These are phyloP conservation scores for Ophiognomonia clavigignenti-juglandacearum DNA, from an alignment of 2,329 filamentous ascomycete species.

Conservation along the genomic window DNA sequence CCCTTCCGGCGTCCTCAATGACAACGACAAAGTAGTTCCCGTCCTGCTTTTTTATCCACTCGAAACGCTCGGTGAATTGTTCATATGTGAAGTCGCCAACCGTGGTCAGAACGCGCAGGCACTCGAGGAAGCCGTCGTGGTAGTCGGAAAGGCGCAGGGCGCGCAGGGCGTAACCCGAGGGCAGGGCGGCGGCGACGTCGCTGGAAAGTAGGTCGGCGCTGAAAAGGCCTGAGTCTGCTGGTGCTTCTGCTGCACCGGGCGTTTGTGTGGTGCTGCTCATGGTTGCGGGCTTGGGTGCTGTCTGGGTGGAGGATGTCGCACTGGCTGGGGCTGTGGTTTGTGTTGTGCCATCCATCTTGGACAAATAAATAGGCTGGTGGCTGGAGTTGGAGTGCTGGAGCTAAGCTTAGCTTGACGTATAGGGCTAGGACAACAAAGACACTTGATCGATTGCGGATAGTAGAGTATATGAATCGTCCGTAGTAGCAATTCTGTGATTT, in stretches of 20 bases:
- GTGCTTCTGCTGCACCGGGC: conserved; percentile 22
- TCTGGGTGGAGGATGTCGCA: conserved; percentile 8
- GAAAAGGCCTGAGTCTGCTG: conserved; percentile 63
- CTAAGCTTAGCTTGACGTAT: not conserved
- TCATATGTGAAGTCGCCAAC: conserved; percentile 80
- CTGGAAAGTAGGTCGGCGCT: conserved; percentile 71
- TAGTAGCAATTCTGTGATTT: too few species aligned
- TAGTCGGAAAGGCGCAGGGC: conserved; percentile 77
- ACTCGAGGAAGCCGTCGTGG: conserved; percentile 79
- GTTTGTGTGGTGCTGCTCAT: conserved; percentile 7
- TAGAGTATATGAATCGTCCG: too few species aligned
- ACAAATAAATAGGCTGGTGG: not conserved
- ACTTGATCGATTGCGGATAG: too few species aligned
- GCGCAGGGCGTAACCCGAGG: conserved; percentile 77
- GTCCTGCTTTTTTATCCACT: conserved; percentile 70
- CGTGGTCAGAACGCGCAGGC: conserved; percentile 83
- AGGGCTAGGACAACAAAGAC: too few species aligned
- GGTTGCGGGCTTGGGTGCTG: conserved; percentile 2
- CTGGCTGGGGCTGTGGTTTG: conserved; percentile 2
- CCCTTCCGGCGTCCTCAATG: conserved; percentile 66
- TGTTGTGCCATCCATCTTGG: conserved; percentile 5
- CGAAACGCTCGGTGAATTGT: conserved; percentile 73
- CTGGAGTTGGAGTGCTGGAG: not conserved
- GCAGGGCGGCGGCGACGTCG: conserved; percentile 65
- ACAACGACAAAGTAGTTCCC: conserved; percentile 83